Evolutionary conservation across 139 green algal genomes (phyloP).

Genomic region (Chlamydomonas urium): DNA sequence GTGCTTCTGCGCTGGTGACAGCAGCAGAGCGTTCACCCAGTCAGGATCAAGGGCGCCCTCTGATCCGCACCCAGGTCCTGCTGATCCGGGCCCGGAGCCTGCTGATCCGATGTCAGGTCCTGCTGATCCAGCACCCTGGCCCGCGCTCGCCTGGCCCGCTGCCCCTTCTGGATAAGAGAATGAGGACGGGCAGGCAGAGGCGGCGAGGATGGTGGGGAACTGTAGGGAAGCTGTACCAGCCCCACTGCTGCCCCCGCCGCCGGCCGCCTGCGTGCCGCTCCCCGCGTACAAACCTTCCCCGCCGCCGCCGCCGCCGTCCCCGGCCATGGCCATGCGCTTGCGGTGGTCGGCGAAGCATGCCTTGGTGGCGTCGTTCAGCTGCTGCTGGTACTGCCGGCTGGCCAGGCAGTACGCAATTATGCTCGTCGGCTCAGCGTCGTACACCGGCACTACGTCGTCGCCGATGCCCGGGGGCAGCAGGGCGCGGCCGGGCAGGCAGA

Average conservation of each 20-base stretch:
- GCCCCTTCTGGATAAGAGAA: too few relatives aligned
- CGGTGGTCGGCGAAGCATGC: conserved; percentile 7
- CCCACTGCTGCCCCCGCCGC: neutral
- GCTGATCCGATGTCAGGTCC: too few relatives aligned
- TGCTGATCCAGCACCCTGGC: too few relatives aligned
- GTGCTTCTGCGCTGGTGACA: conserved; percentile 49
- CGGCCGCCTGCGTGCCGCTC: neutral
- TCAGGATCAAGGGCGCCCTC: neutral
- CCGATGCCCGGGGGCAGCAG: conserved; percentile 53
- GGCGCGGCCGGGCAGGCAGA: conserved; percentile 38
- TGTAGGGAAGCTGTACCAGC: too few relatives aligned
- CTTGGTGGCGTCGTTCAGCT: conserved; percentile 48
- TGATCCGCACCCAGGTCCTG: neutral
- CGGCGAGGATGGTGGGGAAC: too few relatives aligned
- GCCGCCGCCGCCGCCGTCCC: too few relatives aligned
- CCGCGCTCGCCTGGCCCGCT: too few relatives aligned
- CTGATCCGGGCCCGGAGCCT: too few relatives aligned
- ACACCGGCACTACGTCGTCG: conserved; percentile 21
- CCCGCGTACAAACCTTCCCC: neutral
- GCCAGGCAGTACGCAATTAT: conserved; percentile 75
- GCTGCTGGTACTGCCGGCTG: conserved; percentile 56
- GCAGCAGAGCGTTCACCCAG: conserved; percentile 29
- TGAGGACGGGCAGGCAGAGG: too few relatives aligned
- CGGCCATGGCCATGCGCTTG: neutral
- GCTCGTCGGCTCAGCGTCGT: conserved; percentile 65